These are phyloP conservation scores for Carex littledalei DNA, from an alignment of 176 grass and related monocot species.

Conservation along the genomic window DNA sequence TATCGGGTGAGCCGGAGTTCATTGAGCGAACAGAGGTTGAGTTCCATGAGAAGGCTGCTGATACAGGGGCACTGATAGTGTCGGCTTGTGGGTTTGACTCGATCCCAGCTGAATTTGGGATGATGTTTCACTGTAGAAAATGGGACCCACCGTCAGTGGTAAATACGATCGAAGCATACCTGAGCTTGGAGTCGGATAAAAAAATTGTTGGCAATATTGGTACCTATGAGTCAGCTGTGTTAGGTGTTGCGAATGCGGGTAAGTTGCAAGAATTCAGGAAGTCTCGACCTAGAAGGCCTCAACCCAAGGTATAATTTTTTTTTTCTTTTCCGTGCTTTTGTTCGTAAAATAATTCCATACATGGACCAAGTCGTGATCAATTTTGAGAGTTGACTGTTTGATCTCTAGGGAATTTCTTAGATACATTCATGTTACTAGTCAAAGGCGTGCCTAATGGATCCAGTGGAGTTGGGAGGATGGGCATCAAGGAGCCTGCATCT, in stretches of 20 bases:
- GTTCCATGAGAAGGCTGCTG: slow-evolving; percentile 41
- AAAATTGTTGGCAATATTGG: slow-evolving; percentile 62
- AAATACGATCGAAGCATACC: slow-evolving; percentile 41
- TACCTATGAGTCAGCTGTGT: slow-evolving; percentile 81
- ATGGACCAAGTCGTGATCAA: background rate
- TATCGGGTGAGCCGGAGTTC: slow-evolving; percentile 83
- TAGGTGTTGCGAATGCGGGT: slow-evolving; percentile 43
- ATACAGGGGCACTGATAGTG: slow-evolving; percentile 51
- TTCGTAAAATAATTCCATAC: background rate
- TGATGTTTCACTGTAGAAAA: slow-evolving; percentile 55
- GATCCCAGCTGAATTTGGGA: slow-evolving; percentile 66
- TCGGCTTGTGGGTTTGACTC: slow-evolving; percentile 89
- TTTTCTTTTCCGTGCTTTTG: background rate
- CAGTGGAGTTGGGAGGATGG: background rate
- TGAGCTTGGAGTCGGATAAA: slow-evolving; percentile 54
- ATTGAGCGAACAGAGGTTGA: slow-evolving; percentile 72
- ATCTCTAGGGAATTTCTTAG: background rate
- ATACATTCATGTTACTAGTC: background rate
- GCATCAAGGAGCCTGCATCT: background rate
- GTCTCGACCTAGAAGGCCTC: slow-evolving; percentile 53
- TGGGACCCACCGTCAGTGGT: slow-evolving; percentile 51
- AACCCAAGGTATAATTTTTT: slow-evolving; percentile 41
- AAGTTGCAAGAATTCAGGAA: slow-evolving; percentile 55
- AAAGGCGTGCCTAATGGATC: background rate
- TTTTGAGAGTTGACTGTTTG: background rate